Evolutionary conservation across 2,329 filamentous ascomycete species (phyloP).

Genomic region (Claviceps monticola): DNA sequence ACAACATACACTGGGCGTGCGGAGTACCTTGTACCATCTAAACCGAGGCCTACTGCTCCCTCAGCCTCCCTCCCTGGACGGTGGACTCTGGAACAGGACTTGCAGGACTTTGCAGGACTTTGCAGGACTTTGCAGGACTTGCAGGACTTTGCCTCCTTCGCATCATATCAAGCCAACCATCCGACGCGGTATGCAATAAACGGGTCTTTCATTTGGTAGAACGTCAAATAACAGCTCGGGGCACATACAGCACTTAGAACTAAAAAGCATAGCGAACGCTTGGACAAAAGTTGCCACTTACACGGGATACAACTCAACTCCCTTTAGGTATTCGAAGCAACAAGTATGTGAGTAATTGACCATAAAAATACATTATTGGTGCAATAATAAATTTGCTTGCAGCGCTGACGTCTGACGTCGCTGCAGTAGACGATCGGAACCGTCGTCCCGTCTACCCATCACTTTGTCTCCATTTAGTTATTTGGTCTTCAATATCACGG

Average conservation of each 20-base stretch:
- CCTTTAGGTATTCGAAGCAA: neutral
- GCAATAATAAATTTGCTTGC: neutral
- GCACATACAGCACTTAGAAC: neutral
- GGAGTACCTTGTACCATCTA: neutral
- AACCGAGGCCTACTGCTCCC: neutral
- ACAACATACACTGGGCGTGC: slow-evolving; percentile 1
- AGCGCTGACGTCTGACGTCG: neutral
- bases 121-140: too few relatives aligned
- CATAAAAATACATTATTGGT: neutral
- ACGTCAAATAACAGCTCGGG: neutral
- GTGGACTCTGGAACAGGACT: too few relatives aligned
- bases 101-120: too few relatives aligned
- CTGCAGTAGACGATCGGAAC: neutral
- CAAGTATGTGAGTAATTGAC: neutral
- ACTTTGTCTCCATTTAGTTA: neutral
- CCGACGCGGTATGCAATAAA: slow-evolving; percentile 12
- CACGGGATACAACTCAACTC: neutral
- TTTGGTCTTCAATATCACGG: neutral
- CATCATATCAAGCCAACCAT: slow-evolving; percentile 1
- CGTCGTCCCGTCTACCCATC: neutral
- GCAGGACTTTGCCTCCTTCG: neutral
- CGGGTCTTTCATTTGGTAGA: neutral
- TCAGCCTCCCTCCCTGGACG: neutral
- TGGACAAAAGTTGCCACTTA: neutral
- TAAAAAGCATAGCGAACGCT: neutral